These are phyloP conservation scores for Ophiostoma fasciatum DNA, from an alignment of 2,329 filamentous ascomycete species.

Conservation along the genomic window DNA sequence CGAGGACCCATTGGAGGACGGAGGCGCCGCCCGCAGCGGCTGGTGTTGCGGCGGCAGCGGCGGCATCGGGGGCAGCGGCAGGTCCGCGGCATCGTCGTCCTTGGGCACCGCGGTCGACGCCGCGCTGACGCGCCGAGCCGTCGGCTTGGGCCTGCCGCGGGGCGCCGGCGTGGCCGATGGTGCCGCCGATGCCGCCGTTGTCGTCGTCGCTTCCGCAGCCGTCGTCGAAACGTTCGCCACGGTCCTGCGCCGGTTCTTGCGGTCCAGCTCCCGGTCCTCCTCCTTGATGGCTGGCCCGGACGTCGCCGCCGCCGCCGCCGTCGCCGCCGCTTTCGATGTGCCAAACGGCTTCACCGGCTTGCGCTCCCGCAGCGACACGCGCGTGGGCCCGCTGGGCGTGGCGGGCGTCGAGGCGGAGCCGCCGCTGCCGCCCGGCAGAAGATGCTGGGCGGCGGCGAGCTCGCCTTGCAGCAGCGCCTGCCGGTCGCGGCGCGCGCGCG, in stretches of 20 bases:
- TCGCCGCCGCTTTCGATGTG: slow-evolving; percentile 18
- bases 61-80: not conserved
- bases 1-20: slow-evolving; percentile 8
- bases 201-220: slow-evolving; percentile 10
- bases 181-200: not conserved
- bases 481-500: slow-evolving; percentile 47
- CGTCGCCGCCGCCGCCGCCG: not conserved
- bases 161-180: slow-evolving; percentile 1
- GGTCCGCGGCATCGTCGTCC: slow-evolving; percentile 7
- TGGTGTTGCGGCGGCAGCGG: not conserved
- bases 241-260: slow-evolving; percentile 43
- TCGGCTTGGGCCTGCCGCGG: slow-evolving; percentile 18
- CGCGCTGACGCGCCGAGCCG: slow-evolving; percentile 34
- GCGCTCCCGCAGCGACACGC: slow-evolving; percentile 61
- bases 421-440: slow-evolving; percentile 8
- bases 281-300: slow-evolving; percentile 24
- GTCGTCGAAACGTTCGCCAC: slow-evolving; percentile 30
- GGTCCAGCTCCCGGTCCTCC: slow-evolving; percentile 24
- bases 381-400: slow-evolving; percentile 29
- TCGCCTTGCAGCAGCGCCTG: slow-evolving; percentile 34
- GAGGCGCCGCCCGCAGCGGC: slow-evolving; percentile 8
- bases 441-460: no score
- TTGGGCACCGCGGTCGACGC: slow-evolving; percentile 24
- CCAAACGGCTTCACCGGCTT: slow-evolving; percentile 42
- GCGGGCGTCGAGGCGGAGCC: slow-evolving; percentile 10